These are phyloP conservation scores for Penicillium janthinellum DNA, from an alignment of 2,329 filamentous ascomycete species.

Conservation along the genomic window DNA sequence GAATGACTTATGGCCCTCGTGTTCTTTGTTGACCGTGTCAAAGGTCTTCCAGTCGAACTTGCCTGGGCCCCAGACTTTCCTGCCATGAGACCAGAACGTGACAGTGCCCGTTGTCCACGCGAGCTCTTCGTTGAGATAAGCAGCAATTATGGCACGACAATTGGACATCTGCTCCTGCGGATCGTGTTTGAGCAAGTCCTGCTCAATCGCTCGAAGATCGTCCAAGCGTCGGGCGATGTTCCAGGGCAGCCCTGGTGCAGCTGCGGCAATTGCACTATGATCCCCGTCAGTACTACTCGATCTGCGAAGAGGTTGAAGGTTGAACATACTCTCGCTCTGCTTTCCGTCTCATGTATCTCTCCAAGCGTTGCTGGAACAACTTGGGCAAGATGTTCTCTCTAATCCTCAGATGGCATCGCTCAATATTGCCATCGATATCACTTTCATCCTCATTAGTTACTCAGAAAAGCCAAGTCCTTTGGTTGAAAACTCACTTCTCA, in stretches of 20 bases:
- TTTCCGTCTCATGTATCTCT: neutral
- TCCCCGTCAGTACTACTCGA: neutral
- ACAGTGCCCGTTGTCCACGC: neutral
- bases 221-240: neutral
- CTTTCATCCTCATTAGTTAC: neutral
- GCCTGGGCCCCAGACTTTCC: neutral
- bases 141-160: neutral
- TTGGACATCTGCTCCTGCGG: neutral
- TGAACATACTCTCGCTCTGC: neutral
- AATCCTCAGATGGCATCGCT: neutral
- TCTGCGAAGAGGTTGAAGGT: too few relatives aligned
- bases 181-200: neutral
- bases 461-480: neutral
- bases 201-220: neutral
- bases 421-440: neutral
- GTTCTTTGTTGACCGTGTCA: neutral
- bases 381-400: neutral
- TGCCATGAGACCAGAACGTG: neutral
- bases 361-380: neutral
- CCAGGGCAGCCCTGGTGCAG: neutral
- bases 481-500: neutral
- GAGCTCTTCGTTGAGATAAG: neutral
- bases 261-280: neutral
- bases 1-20: neutral
- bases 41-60: neutral